A percentile compares a stretch with the other conserved stretches of the same genome.
These are phyloP conservation scores for Voacanga thouarsii DNA, from an alignment of 257 asterid species.

Conservation along the genomic window DNA sequence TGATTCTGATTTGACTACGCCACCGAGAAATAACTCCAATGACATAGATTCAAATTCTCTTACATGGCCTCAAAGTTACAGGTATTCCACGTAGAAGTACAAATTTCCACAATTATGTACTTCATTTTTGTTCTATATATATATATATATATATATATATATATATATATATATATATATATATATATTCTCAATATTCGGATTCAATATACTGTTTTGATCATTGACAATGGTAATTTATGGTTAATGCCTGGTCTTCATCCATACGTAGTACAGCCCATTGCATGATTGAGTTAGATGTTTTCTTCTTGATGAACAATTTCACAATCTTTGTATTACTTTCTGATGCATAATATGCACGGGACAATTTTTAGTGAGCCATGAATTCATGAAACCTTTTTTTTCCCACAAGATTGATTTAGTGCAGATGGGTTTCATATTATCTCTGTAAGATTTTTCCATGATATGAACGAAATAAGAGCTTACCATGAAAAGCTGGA, in stretches of 20 bases:
- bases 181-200: not conserved
- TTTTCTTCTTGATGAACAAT: not conserved
- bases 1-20: slow-evolving; percentile 51
- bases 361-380: not conserved
- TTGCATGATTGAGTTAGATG: not conserved
- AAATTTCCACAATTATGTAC: not conserved
- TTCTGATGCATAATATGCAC: not conserved
- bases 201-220: no score
- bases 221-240: no score
- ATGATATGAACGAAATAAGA: not conserved
- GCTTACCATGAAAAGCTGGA: not conserved
- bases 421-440: not conserved
- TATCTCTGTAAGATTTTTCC: not conserved
- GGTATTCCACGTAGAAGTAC: slow-evolving; percentile 30
- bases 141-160: not conserved
- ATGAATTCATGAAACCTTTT: not conserved
- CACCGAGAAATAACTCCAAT: slow-evolving; percentile 25
- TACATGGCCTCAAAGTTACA: slow-evolving; percentile 81
- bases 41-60: slow-evolving; percentile 28
- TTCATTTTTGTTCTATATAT: no score
- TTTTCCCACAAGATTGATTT: not conserved
- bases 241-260: not conserved
- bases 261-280: not conserved
- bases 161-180: not conserved
- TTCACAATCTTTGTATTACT: no score